A percentile compares a stretch with the other conserved stretches of the same genome.
phyloP scores from a whole-genome alignment of 2,329 filamentous ascomycete genomes.

The Sphaerulina populicola region DNA sequence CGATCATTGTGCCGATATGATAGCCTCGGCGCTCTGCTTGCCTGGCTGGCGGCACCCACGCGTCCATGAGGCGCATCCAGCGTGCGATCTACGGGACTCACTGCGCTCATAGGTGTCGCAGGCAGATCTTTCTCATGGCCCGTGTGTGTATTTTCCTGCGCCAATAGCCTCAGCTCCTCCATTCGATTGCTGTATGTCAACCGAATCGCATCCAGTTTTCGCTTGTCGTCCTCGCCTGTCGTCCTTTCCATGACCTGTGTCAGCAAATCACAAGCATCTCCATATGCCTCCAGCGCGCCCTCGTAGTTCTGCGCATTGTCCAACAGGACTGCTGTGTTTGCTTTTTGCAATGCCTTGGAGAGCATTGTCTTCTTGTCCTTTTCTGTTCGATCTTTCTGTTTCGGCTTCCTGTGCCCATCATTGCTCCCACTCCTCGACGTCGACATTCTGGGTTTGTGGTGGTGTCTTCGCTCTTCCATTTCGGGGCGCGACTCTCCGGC shows the following conservation, averaged over 20 bases:
- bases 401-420: constrained; percentile 12
- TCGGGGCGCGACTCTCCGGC: constrained; percentile 12
- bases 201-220: constrained; percentile 85
- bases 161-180: constrained; percentile 69
- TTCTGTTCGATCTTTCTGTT: constrained; percentile 39
- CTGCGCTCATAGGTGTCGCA: constrained; percentile 54
- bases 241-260: constrained; percentile 82
- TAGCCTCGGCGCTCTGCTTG: constrained; percentile 39
- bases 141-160: constrained; percentile 39
- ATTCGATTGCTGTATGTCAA: constrained; percentile 87
- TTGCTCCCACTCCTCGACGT: constrained; percentile 10
- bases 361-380: constrained; percentile 80
- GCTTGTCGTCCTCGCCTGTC: constrained; percentile 74
- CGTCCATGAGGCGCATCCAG: constrained; percentile 19
- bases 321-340: constrained; percentile 87
- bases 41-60: constrained; percentile 16
- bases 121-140: constrained; percentile 66
- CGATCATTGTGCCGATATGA: constrained; percentile 22
- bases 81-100: constrained; percentile 30
- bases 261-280: constrained; percentile 79
- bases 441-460: constrained; percentile 2
- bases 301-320: constrained; percentile 95
- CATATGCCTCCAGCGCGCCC: constrained; percentile 81
- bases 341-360: constrained; percentile 88
- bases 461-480: constrained; percentile 7